Percentiles rank a stretch among this genome's conserved stretches.
Conservation (phyloP, 2,329 filamentous ascomycete genomes). For the Tolypocladium ovalisporum region DNA sequence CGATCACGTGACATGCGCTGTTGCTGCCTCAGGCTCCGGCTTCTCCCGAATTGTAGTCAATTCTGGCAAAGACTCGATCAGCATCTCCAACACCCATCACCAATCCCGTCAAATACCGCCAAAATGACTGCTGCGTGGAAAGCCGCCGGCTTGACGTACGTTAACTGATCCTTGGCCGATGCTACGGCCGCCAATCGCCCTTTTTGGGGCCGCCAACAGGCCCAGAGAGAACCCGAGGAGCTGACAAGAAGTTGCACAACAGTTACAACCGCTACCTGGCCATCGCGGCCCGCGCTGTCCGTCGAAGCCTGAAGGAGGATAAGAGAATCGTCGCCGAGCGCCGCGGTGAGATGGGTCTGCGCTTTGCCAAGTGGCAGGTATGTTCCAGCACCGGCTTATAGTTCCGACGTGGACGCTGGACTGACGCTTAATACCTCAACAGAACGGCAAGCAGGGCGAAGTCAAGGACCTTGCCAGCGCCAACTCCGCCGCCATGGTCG, state of each 20-base stretch:
- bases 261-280: constrained; percentile 99
- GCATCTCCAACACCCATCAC: constrained; percentile 20
- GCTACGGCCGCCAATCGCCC: not conserved
- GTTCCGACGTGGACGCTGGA: constrained; percentile 1
- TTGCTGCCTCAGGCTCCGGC: constrained; percentile 20
- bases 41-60: constrained; percentile 15
- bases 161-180: constrained; percentile 20
- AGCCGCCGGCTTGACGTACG: constrained; percentile 91
- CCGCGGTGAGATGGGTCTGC: constrained; percentile 79
- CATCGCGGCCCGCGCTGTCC: constrained; percentile 87
- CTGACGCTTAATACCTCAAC: constrained; percentile 25
- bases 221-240: constrained; percentile 8
- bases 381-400: constrained; percentile 6
- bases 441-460: constrained; percentile 97
- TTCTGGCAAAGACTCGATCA: constrained; percentile 25
- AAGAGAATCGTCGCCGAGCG: constrained; percentile 80
- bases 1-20: constrained; percentile 8
- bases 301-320: constrained; percentile 93
- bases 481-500: constrained; percentile 30
- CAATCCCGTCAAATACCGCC: constrained; percentile 28
- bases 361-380: constrained; percentile 94
- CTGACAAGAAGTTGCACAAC: constrained; percentile 24
- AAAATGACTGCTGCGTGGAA: constrained; percentile 98
- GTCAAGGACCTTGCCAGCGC: constrained; percentile 56
- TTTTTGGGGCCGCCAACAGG: not conserved